Percentiles rank a stretch among this genome's conserved stretches.
These are phyloP conservation scores for Chytriomyces confervae DNA, from an alignment of 192 early-diverging fungal genomes.

Conservation along the genomic window DNA sequence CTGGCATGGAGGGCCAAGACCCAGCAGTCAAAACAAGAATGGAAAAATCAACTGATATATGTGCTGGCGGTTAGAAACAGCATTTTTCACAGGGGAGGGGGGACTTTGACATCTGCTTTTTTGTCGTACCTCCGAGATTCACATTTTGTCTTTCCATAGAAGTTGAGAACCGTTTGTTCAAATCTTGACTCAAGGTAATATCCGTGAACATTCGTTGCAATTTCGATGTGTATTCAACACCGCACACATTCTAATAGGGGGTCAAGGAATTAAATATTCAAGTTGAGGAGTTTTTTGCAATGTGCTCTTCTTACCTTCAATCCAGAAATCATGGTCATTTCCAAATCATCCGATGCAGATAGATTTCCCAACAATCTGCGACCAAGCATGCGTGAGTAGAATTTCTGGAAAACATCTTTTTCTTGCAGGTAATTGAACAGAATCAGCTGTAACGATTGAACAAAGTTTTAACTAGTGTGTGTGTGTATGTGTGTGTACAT, in stretches of 20 bases:
- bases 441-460: constrained; percentile 59
- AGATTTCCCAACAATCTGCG: constrained; percentile 79
- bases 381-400: constrained; percentile 81
- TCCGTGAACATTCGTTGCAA: constrained; percentile 90
- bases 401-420: constrained; percentile 92
- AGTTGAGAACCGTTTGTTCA: constrained; percentile 61
- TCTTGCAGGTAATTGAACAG: constrained; percentile 89
- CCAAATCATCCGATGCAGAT: constrained; percentile 79
- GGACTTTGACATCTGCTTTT: too few relatives aligned
- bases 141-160: constrained; percentile 46
- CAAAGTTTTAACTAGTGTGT: too few relatives aligned
- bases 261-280: constrained; percentile 25
- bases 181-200: constrained; percentile 74
- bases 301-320: constrained; percentile 64
- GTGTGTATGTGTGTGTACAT: too few relatives aligned
- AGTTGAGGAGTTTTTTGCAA: neutral
- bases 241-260: constrained; percentile 68
- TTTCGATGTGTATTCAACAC: constrained; percentile 84
- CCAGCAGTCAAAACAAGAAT: constrained; percentile 79
- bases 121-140: constrained; percentile 56
- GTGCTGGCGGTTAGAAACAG: constrained; percentile 1
- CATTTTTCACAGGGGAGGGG: constrained; percentile 16
- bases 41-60: constrained; percentile 65
- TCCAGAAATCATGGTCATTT: constrained; percentile 78
- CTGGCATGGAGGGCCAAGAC: constrained; percentile 73